Evolutionary conservation across 169 alveolate species (phyloP), one percentile per base, ranked within the genome.

Genomic region (Cryptosporidium sp.): DNA sequence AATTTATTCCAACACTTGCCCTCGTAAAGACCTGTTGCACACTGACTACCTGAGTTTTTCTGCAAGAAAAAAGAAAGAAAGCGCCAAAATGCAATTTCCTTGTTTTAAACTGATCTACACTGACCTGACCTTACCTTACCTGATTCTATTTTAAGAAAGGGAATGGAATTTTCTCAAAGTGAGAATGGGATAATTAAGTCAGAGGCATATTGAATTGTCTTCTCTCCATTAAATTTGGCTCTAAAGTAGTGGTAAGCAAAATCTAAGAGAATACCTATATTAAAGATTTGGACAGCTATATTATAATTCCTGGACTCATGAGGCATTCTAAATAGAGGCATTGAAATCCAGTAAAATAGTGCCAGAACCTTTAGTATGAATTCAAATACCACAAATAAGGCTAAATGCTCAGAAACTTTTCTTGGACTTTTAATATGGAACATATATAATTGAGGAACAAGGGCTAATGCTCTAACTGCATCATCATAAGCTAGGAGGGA

Each of bases 381-480:
- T 53, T 91, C 93, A 51, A 91, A 71, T 6, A 91, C 91, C 44
- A 89, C 87, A 65, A 92, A 92, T 48, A 87, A 61, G 29, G 93
- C 94, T 37, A 92, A 62, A 26, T 91, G 92, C 48, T 70, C 85
- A 14, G 92, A 62, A 37, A 92, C 93, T 44, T 70, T 91, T 35
- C 94, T 84, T 31, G 93, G 94, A 31, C 92, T 67, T n/a, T 80
- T 80, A 26, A 80, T 91, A 72, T 92, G 92, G 67, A 92, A 92
- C 94, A 92, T 92, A 65, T 67, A 87, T 33, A 92, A 86, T 45
- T 92, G 94, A 3, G 94, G 94, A 26, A 92, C 70, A 21, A 92
- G 92, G 10, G 94, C 94, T 7, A 92, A 71, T n/a, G 94, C 94
- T 29, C 92, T 84, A 58, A 92, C 86, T 60, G 92, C 87, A 68